Percentiles rank a stretch among this genome's conserved stretches.
Conservation (phyloP, 768 basidiomycete genomes). For the Cystoderma amianthinum region DNA sequence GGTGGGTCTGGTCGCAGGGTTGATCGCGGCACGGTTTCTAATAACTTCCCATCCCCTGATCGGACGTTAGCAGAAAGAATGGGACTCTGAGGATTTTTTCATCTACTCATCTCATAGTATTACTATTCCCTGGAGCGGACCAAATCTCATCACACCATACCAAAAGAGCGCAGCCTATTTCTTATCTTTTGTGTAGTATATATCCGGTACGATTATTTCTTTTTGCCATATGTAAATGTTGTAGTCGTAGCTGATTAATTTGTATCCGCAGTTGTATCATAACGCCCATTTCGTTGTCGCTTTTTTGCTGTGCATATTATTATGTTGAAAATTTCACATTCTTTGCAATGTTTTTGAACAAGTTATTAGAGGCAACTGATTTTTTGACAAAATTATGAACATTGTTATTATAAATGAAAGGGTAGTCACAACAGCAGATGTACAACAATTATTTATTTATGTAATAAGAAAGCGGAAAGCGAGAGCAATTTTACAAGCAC, state of each 20-base stretch:
- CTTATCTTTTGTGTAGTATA: conserved; percentile 1
- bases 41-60: conserved; percentile 38
- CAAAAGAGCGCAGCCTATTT: neutral
- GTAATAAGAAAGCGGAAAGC: too few relatives aligned
- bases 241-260: conserved; percentile 18
- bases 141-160: neutral
- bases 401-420: too few relatives aligned
- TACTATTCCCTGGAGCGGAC: neutral
- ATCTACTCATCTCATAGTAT: conserved; percentile 1
- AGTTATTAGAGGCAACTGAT: too few relatives aligned
- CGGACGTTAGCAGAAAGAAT: conserved; percentile 84
- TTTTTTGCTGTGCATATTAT: neutral
- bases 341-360: too few relatives aligned
- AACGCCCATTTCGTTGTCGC: neutral
- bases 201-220: conserved; percentile 13
- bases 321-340: too few relatives aligned
- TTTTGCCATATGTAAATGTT: conserved; percentile 8
- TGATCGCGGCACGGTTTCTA: conserved; percentile 26
- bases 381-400: too few relatives aligned
- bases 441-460: too few relatives aligned
- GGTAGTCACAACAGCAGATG: too few relatives aligned
- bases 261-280: conserved; percentile 4
- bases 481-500: too few relatives aligned
- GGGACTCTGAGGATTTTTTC: conserved; percentile 47
- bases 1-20: conserved; percentile 19